Percentiles rank a stretch among this genome's conserved stretches.
Evolutionary conservation across 306 rosid genomes (phyloP).

Genomic region (Vachellia collinsii): DNA sequence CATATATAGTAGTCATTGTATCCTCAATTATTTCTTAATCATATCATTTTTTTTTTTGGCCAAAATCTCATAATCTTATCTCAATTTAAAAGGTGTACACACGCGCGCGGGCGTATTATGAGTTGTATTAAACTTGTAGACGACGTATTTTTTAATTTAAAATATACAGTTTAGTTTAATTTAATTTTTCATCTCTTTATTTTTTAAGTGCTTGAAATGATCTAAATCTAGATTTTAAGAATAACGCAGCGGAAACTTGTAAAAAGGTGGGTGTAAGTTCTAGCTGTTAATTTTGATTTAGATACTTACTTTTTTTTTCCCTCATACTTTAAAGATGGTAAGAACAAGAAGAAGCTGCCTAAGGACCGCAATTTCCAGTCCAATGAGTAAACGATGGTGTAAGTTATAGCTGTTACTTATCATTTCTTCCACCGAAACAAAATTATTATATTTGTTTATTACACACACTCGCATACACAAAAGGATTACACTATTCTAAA

Average conservation of each 20-base stretch:
- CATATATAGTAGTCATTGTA: background rate
- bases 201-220: background rate
- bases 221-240: background rate
- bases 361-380: background rate
- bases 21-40: background rate
- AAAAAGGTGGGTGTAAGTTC: background rate
- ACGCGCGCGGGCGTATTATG: background rate
- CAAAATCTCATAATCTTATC: background rate
- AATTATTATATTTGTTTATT: too few relatives aligned
- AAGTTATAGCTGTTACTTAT: too few relatives aligned
- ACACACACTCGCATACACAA: too few relatives aligned
- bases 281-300: background rate
- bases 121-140: background rate
- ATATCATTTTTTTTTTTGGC: background rate
- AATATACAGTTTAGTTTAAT: background rate
- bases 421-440: too few relatives aligned
- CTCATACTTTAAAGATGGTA: background rate
- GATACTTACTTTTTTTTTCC: too few relatives aligned
- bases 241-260: background rate
- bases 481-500: too few relatives aligned
- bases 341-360: conserved; percentile 19
- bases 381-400: background rate
- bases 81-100: background rate
- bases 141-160: background rate
- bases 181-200: background rate